Conservation (phyloP, 1,284 basidiomycete species). For the Melampsora americana region DNA sequence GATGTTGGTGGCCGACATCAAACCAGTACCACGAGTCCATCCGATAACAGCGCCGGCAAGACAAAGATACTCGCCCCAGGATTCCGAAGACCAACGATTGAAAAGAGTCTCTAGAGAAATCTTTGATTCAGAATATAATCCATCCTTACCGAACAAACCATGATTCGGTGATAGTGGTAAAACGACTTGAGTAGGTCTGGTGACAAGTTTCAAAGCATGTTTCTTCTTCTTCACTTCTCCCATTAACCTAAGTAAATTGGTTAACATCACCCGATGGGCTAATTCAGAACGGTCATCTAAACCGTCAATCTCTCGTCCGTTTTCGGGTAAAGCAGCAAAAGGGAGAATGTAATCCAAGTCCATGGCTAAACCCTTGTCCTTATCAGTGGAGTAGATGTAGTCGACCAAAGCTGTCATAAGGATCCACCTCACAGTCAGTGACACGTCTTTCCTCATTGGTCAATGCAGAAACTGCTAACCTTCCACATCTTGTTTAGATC, state of each 20-base stretch:
- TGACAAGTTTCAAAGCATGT: conserved; percentile 89
- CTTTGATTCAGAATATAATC: conserved; percentile 96
- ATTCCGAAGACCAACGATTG: conserved; percentile 96
- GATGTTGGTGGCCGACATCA: conserved; percentile 93
- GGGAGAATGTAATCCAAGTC: conserved; percentile 98
- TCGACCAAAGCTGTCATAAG: conserved; percentile 79
- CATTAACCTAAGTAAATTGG: conserved; percentile 86
- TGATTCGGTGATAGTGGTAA: conserved; percentile 96
- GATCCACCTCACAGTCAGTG: neutral
- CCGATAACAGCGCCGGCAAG: conserved; percentile 96
- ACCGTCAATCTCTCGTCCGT: conserved; percentile 93
- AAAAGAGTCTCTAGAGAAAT: conserved; percentile 95
- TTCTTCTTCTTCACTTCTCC: conserved; percentile 98
- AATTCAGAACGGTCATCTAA: conserved; percentile 96
- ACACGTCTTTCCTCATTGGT: neutral
- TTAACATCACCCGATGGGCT: conserved; percentile 88
- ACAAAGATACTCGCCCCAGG: conserved; percentile 98
- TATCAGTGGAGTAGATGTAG: conserved; percentile 83
- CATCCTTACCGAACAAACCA: conserved; percentile 94
- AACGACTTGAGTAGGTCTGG: conserved; percentile 95
- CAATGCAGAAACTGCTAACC: conserved; percentile 15
- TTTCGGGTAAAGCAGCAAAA: conserved; percentile 96
- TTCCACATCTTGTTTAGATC: conserved; percentile 95
- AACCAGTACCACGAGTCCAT: conserved; percentile 78
- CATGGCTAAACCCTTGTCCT: conserved; percentile 64